Evolutionary conservation across 305 asterid genomes (phyloP).

Genomic region (Solanum hybrid): DNA sequence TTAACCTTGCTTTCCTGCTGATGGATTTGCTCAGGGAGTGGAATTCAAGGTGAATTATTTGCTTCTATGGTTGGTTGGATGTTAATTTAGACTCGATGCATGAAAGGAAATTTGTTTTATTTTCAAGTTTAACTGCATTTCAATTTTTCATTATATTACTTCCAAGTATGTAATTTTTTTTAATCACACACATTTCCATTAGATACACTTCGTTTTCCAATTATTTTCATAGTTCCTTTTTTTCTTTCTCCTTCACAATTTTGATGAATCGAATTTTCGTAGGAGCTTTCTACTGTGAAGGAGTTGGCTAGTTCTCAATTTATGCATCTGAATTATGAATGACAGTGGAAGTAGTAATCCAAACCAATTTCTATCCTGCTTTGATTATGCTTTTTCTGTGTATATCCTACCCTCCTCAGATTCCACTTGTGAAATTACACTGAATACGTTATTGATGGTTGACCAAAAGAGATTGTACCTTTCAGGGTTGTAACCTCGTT

Average conservation of each 20-base stretch:
- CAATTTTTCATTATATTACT: background rate
- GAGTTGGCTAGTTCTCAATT: background rate
- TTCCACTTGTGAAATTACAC: background rate
- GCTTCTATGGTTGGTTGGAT: background rate
- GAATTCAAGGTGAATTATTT: background rate
- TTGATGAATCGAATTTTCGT: background rate
- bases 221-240: background rate
- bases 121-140: background rate
- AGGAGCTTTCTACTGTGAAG: background rate
- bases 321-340: background rate
- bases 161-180: background rate
- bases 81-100: no score
- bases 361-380: background rate
- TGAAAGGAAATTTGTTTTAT: background rate
- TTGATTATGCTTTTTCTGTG: background rate
- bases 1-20: background rate
- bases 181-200: background rate
- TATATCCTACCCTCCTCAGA: background rate
- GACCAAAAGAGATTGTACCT: background rate
- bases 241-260: background rate
- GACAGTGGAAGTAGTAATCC: background rate
- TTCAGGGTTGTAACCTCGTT: background rate
- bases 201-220: background rate
- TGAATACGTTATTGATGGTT: background rate
- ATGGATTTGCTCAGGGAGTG: background rate